Evolutionary conservation across 139 green algal genomes (phyloP).

Genomic region (Chlamydomonas asymmetrica): DNA sequence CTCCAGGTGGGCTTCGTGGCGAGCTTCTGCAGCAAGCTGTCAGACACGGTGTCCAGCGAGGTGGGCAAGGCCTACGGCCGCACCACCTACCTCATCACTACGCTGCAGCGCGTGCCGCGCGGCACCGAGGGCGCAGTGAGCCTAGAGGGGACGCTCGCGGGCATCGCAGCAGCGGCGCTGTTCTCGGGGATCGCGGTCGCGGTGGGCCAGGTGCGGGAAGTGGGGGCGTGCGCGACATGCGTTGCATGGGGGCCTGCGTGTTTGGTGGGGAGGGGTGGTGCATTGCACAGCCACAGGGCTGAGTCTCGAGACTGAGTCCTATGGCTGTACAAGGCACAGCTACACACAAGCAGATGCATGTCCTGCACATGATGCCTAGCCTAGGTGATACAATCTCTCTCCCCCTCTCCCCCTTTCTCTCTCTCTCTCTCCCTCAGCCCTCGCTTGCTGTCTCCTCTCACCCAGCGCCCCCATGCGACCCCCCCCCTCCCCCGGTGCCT

Average conservation of each 20-base stretch:
- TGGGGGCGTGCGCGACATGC: not conserved
- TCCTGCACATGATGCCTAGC: no score
- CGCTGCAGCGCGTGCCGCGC: constrained; percentile 76
- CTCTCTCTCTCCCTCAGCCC: no score
- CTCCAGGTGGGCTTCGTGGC: constrained; percentile 54
- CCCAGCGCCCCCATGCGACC: no score
- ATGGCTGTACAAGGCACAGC: no score
- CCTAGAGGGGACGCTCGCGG: constrained; percentile 89
- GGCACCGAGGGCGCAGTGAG: constrained; percentile 96
- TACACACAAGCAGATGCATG: no score
- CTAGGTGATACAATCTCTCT: no score
- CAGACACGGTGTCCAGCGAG: constrained; percentile 93
- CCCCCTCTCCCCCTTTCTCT: no score
- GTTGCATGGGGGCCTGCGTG: not conserved
- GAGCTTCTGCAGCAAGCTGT: constrained; percentile 82
- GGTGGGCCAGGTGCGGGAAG: constrained; percentile 60
- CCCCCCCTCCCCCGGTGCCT: no score
- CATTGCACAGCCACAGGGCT: no score
- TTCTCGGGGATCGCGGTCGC: constrained; percentile 58
- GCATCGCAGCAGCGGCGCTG: constrained; percentile 60
- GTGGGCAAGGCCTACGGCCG: constrained; percentile 96
- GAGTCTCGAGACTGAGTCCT: no score
- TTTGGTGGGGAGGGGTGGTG: no score
- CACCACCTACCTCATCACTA: constrained; percentile 90
- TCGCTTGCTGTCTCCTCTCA: no score